Percentiles rank a stretch among this genome's conserved stretches.
phyloP scores from a whole-genome alignment of 495 filamentous ascomycete species.

The Annulohypoxylon maeteangense region DNA sequence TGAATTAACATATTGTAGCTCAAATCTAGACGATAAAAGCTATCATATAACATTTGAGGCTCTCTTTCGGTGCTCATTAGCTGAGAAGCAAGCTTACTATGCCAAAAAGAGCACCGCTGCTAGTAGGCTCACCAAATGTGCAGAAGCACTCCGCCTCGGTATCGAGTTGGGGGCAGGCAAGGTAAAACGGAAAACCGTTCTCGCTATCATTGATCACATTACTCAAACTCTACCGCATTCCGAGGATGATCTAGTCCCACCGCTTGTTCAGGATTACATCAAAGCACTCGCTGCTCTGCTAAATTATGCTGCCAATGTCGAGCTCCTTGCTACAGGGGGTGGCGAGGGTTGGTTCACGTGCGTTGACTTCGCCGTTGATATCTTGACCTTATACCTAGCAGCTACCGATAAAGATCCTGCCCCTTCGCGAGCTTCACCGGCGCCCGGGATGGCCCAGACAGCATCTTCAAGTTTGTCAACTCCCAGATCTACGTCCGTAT shows the following conservation, averaged over 20 bases:
- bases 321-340: constrained; percentile 68
- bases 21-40: constrained; percentile 70
- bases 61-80: constrained; percentile 74
- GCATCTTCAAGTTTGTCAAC: constrained; percentile 45
- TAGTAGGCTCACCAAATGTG: constrained; percentile 73
- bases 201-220: constrained; percentile 82
- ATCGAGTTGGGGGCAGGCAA: constrained; percentile 74
- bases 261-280: constrained; percentile 80
- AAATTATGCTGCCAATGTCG: constrained; percentile 77
- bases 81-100: constrained; percentile 73
- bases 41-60: constrained; percentile 85
- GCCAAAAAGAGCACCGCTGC: constrained; percentile 62
- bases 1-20: constrained; percentile 34
- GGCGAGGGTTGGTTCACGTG: constrained; percentile 73
- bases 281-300: constrained; percentile 77
- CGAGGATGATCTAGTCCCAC: constrained; percentile 72
- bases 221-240: constrained; percentile 73
- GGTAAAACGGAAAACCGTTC: constrained; percentile 78
- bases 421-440: constrained; percentile 53
- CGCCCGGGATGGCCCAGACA: constrained; percentile 46
- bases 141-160: constrained; percentile 74
- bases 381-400: constrained; percentile 57
- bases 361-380: constrained; percentile 73
- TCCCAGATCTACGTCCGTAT: constrained; percentile 45
- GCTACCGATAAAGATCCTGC: constrained; percentile 49